Evolutionary conservation across 2,329 filamentous ascomycete genomes (phyloP), one percentile per base, ranked within the genome.

Genomic region (Gnomoniopsis smithogilvyi): DNA sequence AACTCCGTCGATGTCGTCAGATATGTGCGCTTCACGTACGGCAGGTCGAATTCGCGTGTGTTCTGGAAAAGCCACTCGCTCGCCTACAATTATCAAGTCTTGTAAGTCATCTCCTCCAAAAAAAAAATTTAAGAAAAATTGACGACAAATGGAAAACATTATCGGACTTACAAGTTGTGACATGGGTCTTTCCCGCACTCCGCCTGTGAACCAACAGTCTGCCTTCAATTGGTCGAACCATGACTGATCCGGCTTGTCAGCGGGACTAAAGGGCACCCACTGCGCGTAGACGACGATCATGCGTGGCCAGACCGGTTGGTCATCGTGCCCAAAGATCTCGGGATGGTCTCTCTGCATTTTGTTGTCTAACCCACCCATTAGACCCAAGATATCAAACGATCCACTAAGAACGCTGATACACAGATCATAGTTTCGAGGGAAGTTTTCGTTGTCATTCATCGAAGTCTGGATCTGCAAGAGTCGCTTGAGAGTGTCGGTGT

Each of bases 21-120:
- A 57, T 78, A 77, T 2, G 77, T 78, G 8, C 77, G 73, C 69
- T 80, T 80, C 51, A 76, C 71, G 56, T 80, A 81, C 0, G 79
- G 79, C 22, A 76, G 72, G 30, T 78, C 72, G 58, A 80, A 81
- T 64, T 80, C 78, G 41, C 78, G 72, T 3, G 70, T 68, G 56
- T 75, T 75, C 1, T 67, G 69, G 67, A 81, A 80, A 58, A 81
- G 72, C 78, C 78, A 81, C 41, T 73, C 68, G 3, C 70, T 69
- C 0, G 76, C 77, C 62, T 43, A 43, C 38, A 43, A 43, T 30
- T 4, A 30, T 30, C 38, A 4, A 43, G 4, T 19, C 15, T 19
- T 15, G 38, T 43, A 4, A 43, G 38, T 19, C 4, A 6, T 19
- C 3, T 12, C 4, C 38, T 17, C 15, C 15, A 19, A 43, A 12